These are phyloP conservation scores for Calcarisporium arbuscula DNA, from an alignment of 2,329 filamentous ascomycete genomes.

Conservation along the genomic window DNA sequence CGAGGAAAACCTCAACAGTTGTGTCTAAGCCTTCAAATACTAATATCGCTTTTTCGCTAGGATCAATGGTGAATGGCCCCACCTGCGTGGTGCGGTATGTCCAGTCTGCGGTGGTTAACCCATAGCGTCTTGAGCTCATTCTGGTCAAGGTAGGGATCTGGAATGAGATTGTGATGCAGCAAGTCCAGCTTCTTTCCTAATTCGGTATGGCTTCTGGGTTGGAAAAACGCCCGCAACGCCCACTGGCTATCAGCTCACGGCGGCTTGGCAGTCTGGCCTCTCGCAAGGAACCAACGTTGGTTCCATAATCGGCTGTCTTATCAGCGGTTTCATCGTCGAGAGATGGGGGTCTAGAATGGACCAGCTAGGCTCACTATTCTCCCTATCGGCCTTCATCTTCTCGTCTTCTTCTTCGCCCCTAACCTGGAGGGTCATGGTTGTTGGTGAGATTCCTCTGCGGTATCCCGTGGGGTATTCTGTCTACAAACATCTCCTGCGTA, in stretches of 20 bases:
- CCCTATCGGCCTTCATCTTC: constrained; percentile 36
- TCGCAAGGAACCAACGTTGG: constrained; percentile 37
- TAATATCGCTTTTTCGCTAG: background rate
- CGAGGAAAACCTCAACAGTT: constrained; percentile 1
- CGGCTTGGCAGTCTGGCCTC: constrained; percentile 44
- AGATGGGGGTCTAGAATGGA: constrained; percentile 36
- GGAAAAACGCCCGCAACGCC: too few relatives aligned
- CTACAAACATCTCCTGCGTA: constrained; percentile 39
- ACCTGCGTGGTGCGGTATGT: background rate
- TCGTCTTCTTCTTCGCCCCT: constrained; percentile 39
- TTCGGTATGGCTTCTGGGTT: too few relatives aligned
- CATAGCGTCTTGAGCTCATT: constrained; percentile 5
- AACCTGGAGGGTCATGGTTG: constrained; percentile 29
- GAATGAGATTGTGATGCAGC: constrained; percentile 1
- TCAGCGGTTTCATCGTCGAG: constrained; percentile 40
- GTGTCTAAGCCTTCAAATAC: constrained; percentile 7
- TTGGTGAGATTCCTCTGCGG: constrained; percentile 40
- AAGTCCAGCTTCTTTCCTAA: constrained; percentile 5
- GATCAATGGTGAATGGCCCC: background rate
- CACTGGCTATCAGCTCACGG: constrained; percentile 37
- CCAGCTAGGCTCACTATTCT: constrained; percentile 17
- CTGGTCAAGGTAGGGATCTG: constrained; percentile 3
- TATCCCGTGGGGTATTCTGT: constrained; percentile 39
- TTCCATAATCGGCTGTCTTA: constrained; percentile 40
- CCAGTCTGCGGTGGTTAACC: constrained; percentile 2